phyloP scores from a whole-genome alignment of 106 monocot species.

The Allium sativum region DNA sequence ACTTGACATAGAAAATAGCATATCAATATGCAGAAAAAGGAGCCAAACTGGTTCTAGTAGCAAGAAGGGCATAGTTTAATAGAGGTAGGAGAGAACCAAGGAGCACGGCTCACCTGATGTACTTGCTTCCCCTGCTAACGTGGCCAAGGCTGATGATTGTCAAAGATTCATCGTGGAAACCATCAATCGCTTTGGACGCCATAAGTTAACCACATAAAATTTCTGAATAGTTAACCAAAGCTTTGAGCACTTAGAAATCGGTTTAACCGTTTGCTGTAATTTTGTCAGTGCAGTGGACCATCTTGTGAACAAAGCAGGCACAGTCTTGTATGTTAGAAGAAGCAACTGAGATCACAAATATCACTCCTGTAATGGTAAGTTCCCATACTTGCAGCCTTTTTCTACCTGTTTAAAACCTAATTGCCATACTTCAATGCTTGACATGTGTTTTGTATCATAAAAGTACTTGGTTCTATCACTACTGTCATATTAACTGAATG shows the following conservation, averaged over 20 bases:
- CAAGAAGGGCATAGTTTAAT: conserved; percentile 34
- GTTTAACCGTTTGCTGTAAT: neutral
- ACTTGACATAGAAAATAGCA: conserved; percentile 40
- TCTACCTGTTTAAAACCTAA: too few relatives aligned
- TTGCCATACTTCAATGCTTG: too few relatives aligned
- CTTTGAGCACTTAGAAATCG: too few relatives aligned
- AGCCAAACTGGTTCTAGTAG: conserved; percentile 47
- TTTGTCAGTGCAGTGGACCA: conserved; percentile 41
- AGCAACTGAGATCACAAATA: conserved; percentile 18
- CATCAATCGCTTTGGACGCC: conserved; percentile 30
- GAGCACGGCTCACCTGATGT: conserved; percentile 38
- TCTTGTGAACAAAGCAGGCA: conserved; percentile 62
- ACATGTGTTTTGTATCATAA: too few relatives aligned
- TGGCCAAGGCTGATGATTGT: conserved; percentile 30
- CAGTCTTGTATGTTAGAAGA: conserved; percentile 48
- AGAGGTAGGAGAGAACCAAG: conserved; percentile 26
- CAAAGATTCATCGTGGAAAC: conserved; percentile 31
- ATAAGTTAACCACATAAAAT: conserved; percentile 6
- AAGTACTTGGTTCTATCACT: too few relatives aligned
- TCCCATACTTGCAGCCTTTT: too few relatives aligned
- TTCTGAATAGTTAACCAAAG: neutral
- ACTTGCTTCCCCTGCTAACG: conserved; percentile 26
- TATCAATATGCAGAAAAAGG: conserved; percentile 69
- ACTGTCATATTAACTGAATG: too few relatives aligned
- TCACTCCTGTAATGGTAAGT: conserved; percentile 24